Percentiles rank a stretch among this genome's conserved stretches.
Evolutionary conservation across 192 early-diverging fungal genomes (phyloP).

Genomic region (Podila verticillata): DNA sequence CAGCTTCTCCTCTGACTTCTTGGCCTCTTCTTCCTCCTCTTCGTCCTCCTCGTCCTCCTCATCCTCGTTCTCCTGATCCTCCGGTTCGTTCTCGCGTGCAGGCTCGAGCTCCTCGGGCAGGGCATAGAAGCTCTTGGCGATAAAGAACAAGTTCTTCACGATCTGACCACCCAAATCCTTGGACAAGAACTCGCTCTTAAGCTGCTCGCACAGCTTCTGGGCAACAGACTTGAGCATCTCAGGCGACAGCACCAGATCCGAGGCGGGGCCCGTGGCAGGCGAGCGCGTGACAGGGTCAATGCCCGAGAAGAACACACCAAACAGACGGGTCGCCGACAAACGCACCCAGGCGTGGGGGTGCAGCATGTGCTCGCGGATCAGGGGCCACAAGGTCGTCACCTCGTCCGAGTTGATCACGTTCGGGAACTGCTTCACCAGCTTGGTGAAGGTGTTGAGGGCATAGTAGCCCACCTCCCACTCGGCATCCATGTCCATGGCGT

Average conservation of each 20-base stretch:
- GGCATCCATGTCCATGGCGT: constrained; percentile 65
- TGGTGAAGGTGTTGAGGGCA: constrained; percentile 78
- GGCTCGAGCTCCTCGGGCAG: constrained; percentile 29
- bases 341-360: constrained; percentile 96
- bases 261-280: constrained; percentile 21
- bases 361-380: constrained; percentile 70
- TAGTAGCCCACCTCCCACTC: constrained; percentile 92
- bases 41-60: constrained; percentile 43
- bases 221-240: constrained; percentile 64
- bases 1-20: constrained; percentile 27
- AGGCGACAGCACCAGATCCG: constrained; percentile 41
- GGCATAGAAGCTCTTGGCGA: constrained; percentile 79
- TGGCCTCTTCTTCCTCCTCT: constrained; percentile 36
- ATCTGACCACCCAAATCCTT: constrained; percentile 87
- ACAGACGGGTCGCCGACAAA: constrained; percentile 69
- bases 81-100: constrained; percentile 38
- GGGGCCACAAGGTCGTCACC: constrained; percentile 72
- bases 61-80: constrained; percentile 50
- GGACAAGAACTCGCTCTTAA: constrained; percentile 71
- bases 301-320: constrained; percentile 81
- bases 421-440: constrained; percentile 69
- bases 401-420: constrained; percentile 57
- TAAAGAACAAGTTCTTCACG: constrained; percentile 94
- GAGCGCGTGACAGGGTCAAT: constrained; percentile 68
- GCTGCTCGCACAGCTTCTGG: constrained; percentile 65